These are phyloP conservation scores for Candida jianshihensis DNA, from an alignment of 805 yeast species.

Conservation along the genomic window DNA sequence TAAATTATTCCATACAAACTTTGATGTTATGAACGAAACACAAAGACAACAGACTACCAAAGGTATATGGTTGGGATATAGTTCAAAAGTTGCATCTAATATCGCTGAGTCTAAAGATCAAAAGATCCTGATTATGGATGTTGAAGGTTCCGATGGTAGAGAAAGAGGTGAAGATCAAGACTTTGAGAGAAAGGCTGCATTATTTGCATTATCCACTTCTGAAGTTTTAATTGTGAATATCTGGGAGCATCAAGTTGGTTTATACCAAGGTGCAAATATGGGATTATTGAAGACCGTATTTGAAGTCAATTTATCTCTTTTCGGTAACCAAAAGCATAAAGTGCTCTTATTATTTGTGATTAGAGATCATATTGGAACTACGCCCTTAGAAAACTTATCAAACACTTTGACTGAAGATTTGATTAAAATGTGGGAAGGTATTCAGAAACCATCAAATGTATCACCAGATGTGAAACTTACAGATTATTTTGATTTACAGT, in stretches of 20 bases:
- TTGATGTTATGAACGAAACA: slow-evolving; percentile 89
- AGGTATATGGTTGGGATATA: slow-evolving; percentile 72
- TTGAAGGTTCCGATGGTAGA: slow-evolving; percentile 98
- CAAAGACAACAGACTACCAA: slow-evolving; percentile 86
- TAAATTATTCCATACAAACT: slow-evolving; percentile 74
- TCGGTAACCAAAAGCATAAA: slow-evolving; percentile 58
- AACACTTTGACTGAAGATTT: slow-evolving; percentile 67
- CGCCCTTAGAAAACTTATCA: slow-evolving; percentile 70
- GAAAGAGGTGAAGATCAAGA: slow-evolving; percentile 98
- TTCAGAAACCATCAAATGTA: slow-evolving; percentile 67
- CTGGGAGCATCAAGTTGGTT: slow-evolving; percentile 96
- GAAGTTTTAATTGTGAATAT: slow-evolving; percentile 87
- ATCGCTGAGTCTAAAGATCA: slow-evolving; percentile 13
- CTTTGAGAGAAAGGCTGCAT: slow-evolving; percentile 92
- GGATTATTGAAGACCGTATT: slow-evolving; percentile 91
- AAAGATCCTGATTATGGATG: slow-evolving; percentile 79
- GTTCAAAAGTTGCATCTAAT: slow-evolving; percentile 31
- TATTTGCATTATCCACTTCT: slow-evolving; percentile 88
- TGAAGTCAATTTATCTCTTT: slow-evolving; percentile 85
- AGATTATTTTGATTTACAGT: slow-evolving; percentile 82
- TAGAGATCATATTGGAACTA: slow-evolving; percentile 84
- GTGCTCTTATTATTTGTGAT: slow-evolving; percentile 78
- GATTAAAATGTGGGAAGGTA: slow-evolving; percentile 66
- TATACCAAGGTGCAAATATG: slow-evolving; percentile 97
- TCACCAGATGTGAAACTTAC: slow-evolving; percentile 41